phyloP scores from a whole-genome alignment of 2,329 filamentous ascomycete genomes.

The Fusarium secorum region DNA sequence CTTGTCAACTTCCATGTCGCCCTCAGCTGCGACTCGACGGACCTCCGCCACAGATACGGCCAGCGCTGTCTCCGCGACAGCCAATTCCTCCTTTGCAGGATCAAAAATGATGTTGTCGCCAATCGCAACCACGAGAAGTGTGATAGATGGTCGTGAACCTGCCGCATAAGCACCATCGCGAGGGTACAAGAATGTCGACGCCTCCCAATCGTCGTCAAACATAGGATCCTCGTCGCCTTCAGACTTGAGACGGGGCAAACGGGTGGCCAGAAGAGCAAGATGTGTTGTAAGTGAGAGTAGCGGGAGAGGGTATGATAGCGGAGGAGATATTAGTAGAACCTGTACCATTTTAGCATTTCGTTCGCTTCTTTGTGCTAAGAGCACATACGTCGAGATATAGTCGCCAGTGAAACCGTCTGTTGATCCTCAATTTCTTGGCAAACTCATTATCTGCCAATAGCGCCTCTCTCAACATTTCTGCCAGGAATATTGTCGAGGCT shows the following conservation, averaged over 20 bases:
- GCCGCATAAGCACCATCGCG: slow-evolving; percentile 48
- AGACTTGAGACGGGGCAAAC: slow-evolving; percentile 84
- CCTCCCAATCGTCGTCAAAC: slow-evolving; percentile 98
- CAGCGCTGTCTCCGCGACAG: slow-evolving; percentile 87
- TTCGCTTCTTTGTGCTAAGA: neutral
- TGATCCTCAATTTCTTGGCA: slow-evolving; percentile 81
- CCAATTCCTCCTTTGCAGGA: slow-evolving; percentile 87
- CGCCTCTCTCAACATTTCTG: slow-evolving; percentile 88
- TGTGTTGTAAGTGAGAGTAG: slow-evolving; percentile 93
- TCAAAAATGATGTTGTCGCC: slow-evolving; percentile 94
- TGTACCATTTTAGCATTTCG: slow-evolving; percentile 48
- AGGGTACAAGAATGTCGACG: slow-evolving; percentile 78
- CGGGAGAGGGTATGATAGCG: slow-evolving; percentile 90
- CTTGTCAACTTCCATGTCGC: slow-evolving; percentile 54
- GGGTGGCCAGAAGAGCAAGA: slow-evolving; percentile 87
- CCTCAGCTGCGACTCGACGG: slow-evolving; percentile 31
- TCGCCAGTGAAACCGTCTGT: slow-evolving; percentile 93
- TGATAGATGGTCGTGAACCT: slow-evolving; percentile 76
- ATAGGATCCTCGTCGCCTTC: slow-evolving; percentile 94
- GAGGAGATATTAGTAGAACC: slow-evolving; percentile 93
- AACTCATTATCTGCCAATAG: slow-evolving; percentile 76
- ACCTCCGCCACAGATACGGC: slow-evolving; percentile 78
- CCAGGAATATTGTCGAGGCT: slow-evolving; percentile 83
- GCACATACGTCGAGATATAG: slow-evolving; percentile 86
- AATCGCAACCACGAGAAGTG: slow-evolving; percentile 86